Conservation (phyloP, 1,139 yeast species). For the Waltiozyma sp. region DNA sequence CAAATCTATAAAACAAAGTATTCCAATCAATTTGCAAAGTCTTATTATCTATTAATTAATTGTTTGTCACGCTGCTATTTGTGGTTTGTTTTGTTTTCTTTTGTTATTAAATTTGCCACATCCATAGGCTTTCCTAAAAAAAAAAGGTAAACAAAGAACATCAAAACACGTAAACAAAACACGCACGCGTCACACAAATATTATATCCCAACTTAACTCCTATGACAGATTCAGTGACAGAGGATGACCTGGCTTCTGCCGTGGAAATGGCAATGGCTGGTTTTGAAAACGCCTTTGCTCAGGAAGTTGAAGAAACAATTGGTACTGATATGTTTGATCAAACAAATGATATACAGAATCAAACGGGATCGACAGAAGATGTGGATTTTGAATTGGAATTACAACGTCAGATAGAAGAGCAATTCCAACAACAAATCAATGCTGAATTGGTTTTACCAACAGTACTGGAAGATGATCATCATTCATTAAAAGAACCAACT, state of each 20-base stretch:
- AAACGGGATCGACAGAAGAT: no score
- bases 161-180: not conserved
- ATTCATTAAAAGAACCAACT: not conserved
- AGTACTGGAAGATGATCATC: no score
- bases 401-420: slow-evolving; percentile 8
- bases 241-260: slow-evolving; percentile 14
- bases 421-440: slow-evolving; percentile 2
- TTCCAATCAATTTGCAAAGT: no score
- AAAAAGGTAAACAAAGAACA: not conserved
- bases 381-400: slow-evolving; percentile 8
- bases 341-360: no score
- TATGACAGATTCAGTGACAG: slow-evolving; percentile 1
- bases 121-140: not conserved
- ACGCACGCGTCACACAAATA: not conserved
- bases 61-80: not conserved
- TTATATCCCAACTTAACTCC: no score
- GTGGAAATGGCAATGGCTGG: slow-evolving; percentile 17
- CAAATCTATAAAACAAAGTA: not conserved
- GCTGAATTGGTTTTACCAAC: not conserved
- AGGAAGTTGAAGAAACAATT: no score
- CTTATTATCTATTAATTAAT: no score
- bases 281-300: slow-evolving; percentile 3
- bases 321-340: no score
- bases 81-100: not conserved
- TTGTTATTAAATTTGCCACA: not conserved